Evolutionary conservation across 2,329 filamentous ascomycete species (phyloP).

Genomic region (Pseudopithomyces maydicus): DNA sequence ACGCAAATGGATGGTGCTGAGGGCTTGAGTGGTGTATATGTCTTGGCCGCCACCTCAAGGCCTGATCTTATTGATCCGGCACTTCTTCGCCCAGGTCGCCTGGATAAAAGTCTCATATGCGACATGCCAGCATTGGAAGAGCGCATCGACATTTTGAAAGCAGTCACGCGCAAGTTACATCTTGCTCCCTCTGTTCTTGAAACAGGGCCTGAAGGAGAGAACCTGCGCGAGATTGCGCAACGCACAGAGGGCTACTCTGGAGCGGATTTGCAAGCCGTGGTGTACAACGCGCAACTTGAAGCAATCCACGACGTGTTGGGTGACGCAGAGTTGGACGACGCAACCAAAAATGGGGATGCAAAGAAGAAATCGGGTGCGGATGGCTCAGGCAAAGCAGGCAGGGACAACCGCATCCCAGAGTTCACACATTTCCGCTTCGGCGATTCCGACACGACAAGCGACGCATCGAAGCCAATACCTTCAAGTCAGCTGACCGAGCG

Average conservation of each 20-base stretch:
- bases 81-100: slow-evolving; percentile 82
- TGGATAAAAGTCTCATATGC: slow-evolving; percentile 93
- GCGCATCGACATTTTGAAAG: slow-evolving; percentile 83
- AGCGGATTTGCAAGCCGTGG: slow-evolving; percentile 89
- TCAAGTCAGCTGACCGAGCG: slow-evolving; percentile 71
- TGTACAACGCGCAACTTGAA: slow-evolving; percentile 96
- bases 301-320: slow-evolving; percentile 92
- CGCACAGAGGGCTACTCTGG: slow-evolving; percentile 90
- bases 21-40: slow-evolving; percentile 91
- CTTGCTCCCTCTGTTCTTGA: slow-evolving; percentile 69
- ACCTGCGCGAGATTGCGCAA: slow-evolving; percentile 73
- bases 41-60: slow-evolving; percentile 89
- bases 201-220: slow-evolving; percentile 32
- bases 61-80: slow-evolving; percentile 97
- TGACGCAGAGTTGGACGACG: slow-evolving; percentile 51
- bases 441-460: slow-evolving; percentile 48
- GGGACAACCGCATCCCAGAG: slow-evolving; percentile 35
- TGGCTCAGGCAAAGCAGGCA: slow-evolving; percentile 18
- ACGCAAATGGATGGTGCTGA: slow-evolving; percentile 99
- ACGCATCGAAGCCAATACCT: slow-evolving; percentile 48
- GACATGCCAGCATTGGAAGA: slow-evolving; percentile 83
- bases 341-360: slow-evolving; percentile 33
- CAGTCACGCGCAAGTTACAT: slow-evolving; percentile 80
- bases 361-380: slow-evolving; percentile 29
- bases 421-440: slow-evolving; percentile 79